Base-by-base conservation (phyloP, 2,329 filamentous ascomycete genomes). In the Leptodontidium sp. region DNA sequence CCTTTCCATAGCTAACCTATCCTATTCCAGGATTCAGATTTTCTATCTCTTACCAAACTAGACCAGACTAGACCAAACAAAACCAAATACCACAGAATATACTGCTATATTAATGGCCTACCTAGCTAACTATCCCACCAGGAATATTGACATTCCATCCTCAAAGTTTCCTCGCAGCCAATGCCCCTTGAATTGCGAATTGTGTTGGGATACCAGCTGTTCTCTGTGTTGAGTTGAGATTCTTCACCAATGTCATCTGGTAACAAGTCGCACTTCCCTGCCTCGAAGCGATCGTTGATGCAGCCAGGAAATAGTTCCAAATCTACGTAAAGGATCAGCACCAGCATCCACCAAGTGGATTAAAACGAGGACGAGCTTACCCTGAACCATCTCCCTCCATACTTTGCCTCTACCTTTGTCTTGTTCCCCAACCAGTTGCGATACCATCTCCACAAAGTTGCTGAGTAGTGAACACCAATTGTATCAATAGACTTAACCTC, bases 261-360 rank as follows among this genome's bases (percentile, higher is more conserved):
- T 89, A 97, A 86, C 93, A 96, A 40, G 92, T 93, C 66, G 93
- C 93, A 74, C 87, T 86, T 74, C 93, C 93, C 81, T 97, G 93
- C 78, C 93, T 90, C 32, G 93, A 93, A 77, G 88, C 88, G 79
- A 97, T 97, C 78, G 90, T 93, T 21, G 92, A 93, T 81, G 90
- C 94, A 72, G 93, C 92, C 70, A 97, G 88, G 88, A 97, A 97
- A 82, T 90, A 93, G 79, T 97, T 93, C 93, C 93, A 97, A 79
- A 96, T 96, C 90, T 52, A 21, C 14, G 9, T 2, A 29, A 40
- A 11, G 1, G 4, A 6, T 52, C 49, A 52, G 43, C 43, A 47
- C 17, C 14, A 17, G 2, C 7, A 2, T 47, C 14, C 15, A 47
- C 38, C 38, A 40, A 11, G 2, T 6, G 11, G 11, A 11, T 17